These are phyloP conservation scores for Fusarium anguioides DNA, from an alignment of 2,329 filamentous ascomycete genomes.

Conservation along the genomic window DNA sequence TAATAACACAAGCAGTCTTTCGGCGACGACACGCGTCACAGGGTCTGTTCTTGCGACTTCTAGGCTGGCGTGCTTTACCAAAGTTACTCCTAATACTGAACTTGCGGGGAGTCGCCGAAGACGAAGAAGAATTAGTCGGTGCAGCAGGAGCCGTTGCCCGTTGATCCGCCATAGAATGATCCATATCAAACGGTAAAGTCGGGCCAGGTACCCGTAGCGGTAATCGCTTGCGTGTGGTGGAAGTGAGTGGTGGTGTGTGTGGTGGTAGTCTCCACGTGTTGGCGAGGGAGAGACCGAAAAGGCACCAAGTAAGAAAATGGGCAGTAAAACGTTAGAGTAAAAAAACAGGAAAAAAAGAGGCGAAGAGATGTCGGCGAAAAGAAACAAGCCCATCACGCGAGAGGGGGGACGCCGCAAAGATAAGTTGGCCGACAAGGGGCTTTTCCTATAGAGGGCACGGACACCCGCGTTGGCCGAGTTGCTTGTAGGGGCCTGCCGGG, in stretches of 20 bases:
- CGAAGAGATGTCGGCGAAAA: constrained; percentile 32
- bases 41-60: constrained; percentile 59
- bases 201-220: constrained; percentile 10
- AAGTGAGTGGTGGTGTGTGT: neutral
- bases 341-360: neutral
- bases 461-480: constrained; percentile 17
- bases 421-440: constrained; percentile 36
- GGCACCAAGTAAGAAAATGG: too few species aligned
- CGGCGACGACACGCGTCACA: constrained; percentile 58
- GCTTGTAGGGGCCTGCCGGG: neutral
- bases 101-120: constrained; percentile 46
- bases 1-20: constrained; percentile 61
- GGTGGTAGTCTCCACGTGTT: neutral
- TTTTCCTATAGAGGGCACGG: too few species aligned
- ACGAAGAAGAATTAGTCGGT: constrained; percentile 4
- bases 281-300: neutral
- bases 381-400: constrained; percentile 12
- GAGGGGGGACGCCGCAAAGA: constrained; percentile 16
- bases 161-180: constrained; percentile 4
- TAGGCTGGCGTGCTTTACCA: constrained; percentile 52
- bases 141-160: constrained; percentile 1
- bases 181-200: constrained; percentile 1
- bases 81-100: constrained; percentile 57
- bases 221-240: neutral
- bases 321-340: neutral